Base-by-base conservation (phyloP, 257 asterid genomes). In the Jacaranda copaia region DNA sequence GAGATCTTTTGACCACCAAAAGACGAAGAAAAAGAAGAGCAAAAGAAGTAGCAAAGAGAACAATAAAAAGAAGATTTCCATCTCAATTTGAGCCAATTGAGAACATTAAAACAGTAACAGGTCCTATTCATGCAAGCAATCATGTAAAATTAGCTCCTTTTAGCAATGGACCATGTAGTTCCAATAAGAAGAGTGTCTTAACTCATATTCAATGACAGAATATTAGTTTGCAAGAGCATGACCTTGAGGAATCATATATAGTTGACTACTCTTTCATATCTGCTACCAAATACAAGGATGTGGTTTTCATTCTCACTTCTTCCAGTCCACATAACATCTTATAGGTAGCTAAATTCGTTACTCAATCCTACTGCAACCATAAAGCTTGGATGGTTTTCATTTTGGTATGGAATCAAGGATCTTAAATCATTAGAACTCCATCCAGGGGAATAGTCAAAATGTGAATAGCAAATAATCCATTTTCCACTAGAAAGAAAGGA, bases 401-500 rank as follows among this genome's bases (percentile, higher is more conserved):
- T 65, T 68, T 20, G 20, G 67, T 6, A 59, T 53, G 46, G 43
- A 77, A 3, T 10, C 13, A 35, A 55, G 71, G 16, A 74, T 61
- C 73, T 35, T 42, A 73, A 67, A 36, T 76, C 25, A 70, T 61
- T 59, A 65, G 19, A 79, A 70, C 36, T 68, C 16, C 16, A 35
- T 61, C 36, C 74, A 39, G 19, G 75, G 36, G 58, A 72, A 67
- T 4, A 4, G 13, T 51, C 12, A 14, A 46, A 59, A 45, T 35
- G 13, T 19, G 45, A 76, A 55, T 15, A 42, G 35, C 18, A 68
- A 53, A 70, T 40, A n/a, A 40, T 60, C 20, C n/a, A 74, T 38
- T 75, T 74, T 40, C 20, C 25, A 16, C 77, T 70, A 6, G 52
- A 25, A 57, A 45, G 6, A 18, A 43, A 70, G 62, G 60, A 36